Evolutionary conservation across 73 alveolate genomes (phyloP).

Genomic region (Paraurostyla sp.): DNA sequence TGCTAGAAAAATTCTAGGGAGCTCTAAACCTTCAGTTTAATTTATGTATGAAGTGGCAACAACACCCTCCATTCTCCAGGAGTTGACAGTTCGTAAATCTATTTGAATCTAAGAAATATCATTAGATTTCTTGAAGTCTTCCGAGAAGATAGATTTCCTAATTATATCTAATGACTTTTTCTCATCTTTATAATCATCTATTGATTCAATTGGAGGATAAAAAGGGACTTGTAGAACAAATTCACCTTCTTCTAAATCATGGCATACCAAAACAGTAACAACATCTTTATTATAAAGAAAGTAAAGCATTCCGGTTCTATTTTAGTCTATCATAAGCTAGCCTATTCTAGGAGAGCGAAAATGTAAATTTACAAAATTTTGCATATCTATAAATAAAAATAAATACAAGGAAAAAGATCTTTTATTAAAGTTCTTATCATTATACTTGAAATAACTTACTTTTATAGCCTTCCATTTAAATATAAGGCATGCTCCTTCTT

Average conservation of each 20-base stretch:
- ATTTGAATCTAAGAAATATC: constrained; percentile 1
- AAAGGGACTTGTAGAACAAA: constrained; percentile 78
- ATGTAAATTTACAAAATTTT: constrained; percentile 79
- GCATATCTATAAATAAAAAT: constrained; percentile 47
- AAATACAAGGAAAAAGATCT: background rate
- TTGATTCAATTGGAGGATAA: constrained; percentile 75
- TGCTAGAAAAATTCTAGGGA: constrained; percentile 54
- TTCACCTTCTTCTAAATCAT: constrained; percentile 71
- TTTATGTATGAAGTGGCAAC: constrained; percentile 48
- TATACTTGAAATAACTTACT: constrained; percentile 4
- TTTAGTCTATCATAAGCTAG: constrained; percentile 5
- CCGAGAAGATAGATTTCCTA: constrained; percentile 50
- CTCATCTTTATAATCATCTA: constrained; percentile 36
- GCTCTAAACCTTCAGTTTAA: background rate
- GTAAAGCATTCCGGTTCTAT: constrained; percentile 75
- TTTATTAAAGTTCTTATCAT: too few relatives aligned
- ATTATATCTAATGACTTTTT: constrained; percentile 3
- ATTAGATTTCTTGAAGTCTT: background rate
- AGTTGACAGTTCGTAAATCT: constrained; percentile 57
- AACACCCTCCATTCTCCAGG: constrained; percentile 82
- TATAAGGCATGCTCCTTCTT: constrained; percentile 66
- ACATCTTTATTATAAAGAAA: constrained; percentile 76
- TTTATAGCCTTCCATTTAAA: constrained; percentile 57
- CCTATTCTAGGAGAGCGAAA: constrained; percentile 61
- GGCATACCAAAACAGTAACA: constrained; percentile 79